Evolutionary conservation across 768 basidiomycete species (phyloP).

Genomic region (Flagelloscypha sp.): DNA sequence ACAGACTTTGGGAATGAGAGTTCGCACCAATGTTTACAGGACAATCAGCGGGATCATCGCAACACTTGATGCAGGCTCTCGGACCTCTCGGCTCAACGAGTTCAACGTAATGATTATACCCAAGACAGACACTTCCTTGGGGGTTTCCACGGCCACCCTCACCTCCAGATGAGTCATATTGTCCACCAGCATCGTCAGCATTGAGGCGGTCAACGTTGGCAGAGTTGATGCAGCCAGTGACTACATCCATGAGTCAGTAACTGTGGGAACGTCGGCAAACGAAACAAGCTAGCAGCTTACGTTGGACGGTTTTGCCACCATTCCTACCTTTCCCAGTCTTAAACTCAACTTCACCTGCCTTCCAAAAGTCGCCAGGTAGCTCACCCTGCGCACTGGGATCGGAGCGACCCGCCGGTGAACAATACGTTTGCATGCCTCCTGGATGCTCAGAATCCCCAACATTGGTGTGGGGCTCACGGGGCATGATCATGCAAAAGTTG

Average conservation of each 20-base stretch:
- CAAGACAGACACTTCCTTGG: conserved; percentile 40
- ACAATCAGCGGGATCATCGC: conserved; percentile 46
- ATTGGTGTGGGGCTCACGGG: conserved; percentile 38
- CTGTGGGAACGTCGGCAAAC: neutral
- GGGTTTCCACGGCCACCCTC: conserved; percentile 43
- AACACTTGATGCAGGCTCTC: conserved; percentile 52
- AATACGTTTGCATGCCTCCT: conserved; percentile 48
- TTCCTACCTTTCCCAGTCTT: conserved; percentile 31
- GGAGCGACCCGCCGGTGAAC: conserved; percentile 34
- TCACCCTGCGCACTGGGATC: conserved; percentile 35
- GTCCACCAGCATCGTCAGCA: conserved; percentile 40
- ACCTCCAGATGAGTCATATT: conserved; percentile 54
- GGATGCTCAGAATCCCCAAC: conserved; percentile 50
- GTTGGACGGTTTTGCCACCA: conserved; percentile 36
- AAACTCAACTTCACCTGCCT: conserved; percentile 38
- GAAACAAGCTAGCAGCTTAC: conserved; percentile 20
- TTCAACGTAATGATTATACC: conserved; percentile 57
- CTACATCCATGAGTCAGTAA: conserved; percentile 17
- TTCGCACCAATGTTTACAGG: conserved; percentile 38
- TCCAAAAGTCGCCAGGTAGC: conserved; percentile 42
- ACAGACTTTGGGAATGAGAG: neutral
- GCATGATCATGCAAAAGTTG: conserved; percentile 27
- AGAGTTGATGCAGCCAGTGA: conserved; percentile 49
- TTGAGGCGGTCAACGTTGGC: conserved; percentile 35
- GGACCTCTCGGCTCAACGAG: conserved; percentile 43